Base-by-base conservation (phyloP, 208 protist genomes). In the Polymyxa betae region DNA sequence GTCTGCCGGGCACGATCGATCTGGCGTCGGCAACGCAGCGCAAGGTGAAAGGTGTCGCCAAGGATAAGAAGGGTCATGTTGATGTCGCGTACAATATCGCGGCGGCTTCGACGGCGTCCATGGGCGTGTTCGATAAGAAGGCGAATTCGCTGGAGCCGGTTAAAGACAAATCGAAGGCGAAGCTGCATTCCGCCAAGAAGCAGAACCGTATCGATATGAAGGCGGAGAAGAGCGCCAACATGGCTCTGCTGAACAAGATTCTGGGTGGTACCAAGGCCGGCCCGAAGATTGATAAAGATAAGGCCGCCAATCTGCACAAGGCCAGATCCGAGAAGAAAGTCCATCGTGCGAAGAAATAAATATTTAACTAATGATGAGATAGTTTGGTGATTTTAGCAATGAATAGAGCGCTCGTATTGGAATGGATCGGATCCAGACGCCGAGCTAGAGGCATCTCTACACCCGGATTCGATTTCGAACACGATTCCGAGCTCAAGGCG, bases 101-200 rank as follows among this genome's bases (percentile, higher is more conserved):
- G 32, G 16, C 66, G 43, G 38, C 52, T 38, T 88, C 90, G 1
- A 91, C 90, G 10, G 90, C 90, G 40, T 91, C 90, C 10, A 91
- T 91, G 90, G 90, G 90, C n/a, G 87, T 43, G 1, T 91, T 91
- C 45, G 90, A 91, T 77, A 90, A 90, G 45, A 45, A 43, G 12
- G 5, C 40, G 35, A 82, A 35, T n/a, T 38, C 5, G 5, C 5
- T 82, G 72, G 72, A 82, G n/a, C 72, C 72, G n/a, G 72, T 5
- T 35, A 82, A 82, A n/a, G 72, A 82, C n/a, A 40, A 5, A n/a
- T 38, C n/a, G 35, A 35, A 82, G 72, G 5, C 35, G 35, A 82
- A 82, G 72, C 16, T n/a, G 5, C 72, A 82, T 20, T 38, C 72
- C n/a, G 72, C 40, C n/a, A 35, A 43, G 72, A 35, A 82, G 40